Conservation (phyloP, 768 basidiomycete species). For the Lentinula edodes region DNA sequence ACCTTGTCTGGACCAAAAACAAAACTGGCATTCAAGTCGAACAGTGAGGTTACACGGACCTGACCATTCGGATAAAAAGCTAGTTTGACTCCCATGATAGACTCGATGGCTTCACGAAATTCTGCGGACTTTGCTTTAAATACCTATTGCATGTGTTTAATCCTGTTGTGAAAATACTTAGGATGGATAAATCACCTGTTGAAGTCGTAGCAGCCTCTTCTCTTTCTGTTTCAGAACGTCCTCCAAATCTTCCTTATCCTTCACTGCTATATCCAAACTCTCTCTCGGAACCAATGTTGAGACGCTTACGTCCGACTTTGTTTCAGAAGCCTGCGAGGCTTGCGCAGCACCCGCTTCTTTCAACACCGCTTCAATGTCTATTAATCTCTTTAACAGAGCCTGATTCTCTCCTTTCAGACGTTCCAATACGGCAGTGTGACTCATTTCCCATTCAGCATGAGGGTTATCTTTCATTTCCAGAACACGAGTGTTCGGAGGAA, state of each 20-base stretch:
- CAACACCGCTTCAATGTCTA: slow-evolving; percentile 44
- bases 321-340: background rate
- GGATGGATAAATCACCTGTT: slow-evolving; percentile 51
- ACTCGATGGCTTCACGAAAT: slow-evolving; percentile 86
- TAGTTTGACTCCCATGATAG: slow-evolving; percentile 87
- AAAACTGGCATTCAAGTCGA: slow-evolving; percentile 82
- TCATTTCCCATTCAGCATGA: slow-evolving; percentile 73
- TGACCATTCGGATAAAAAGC: slow-evolving; percentile 89
- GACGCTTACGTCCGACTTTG: background rate
- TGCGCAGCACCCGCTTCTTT: slow-evolving; percentile 21
- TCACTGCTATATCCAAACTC: slow-evolving; percentile 68
- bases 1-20: slow-evolving; percentile 65
- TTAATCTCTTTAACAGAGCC: slow-evolving; percentile 65
- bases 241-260: slow-evolving; percentile 66
- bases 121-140: slow-evolving; percentile 83
- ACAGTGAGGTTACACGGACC: slow-evolving; percentile 86
- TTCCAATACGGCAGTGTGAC: slow-evolving; percentile 71
- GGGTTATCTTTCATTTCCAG: slow-evolving; percentile 76
- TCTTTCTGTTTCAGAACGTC: slow-evolving; percentile 69
- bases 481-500: slow-evolving; percentile 66
- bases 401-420: slow-evolving; percentile 78
- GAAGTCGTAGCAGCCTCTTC: slow-evolving; percentile 71
- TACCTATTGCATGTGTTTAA: slow-evolving; percentile 33
- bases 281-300: slow-evolving; percentile 65
- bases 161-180: background rate